Percentiles rank a stretch among this genome's conserved stretches.
These are phyloP conservation scores for Globisporangium paddicum DNA, from an alignment of 352 stramenopile genomes.

Conservation along the genomic window DNA sequence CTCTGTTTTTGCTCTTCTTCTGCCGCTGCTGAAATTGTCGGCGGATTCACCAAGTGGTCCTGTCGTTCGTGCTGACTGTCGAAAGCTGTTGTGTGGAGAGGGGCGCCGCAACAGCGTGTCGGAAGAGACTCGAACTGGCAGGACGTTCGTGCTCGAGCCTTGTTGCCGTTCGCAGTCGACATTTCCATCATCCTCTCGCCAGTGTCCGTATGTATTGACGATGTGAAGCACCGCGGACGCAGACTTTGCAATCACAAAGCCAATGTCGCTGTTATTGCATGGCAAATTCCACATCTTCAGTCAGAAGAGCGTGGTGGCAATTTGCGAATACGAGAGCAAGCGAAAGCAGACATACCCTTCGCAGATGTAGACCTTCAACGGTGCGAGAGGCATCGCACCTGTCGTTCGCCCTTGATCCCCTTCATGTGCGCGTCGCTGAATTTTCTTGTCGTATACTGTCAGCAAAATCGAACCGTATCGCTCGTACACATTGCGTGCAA, in stretches of 20 bases:
- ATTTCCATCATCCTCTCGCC: slow-evolving; percentile 16
- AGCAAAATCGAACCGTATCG: slow-evolving; percentile 43
- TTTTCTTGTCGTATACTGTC: slow-evolving; percentile 14
- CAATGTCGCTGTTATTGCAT: slow-evolving; percentile 40
- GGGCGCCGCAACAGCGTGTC: slow-evolving; percentile 30
- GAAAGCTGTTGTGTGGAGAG: slow-evolving; percentile 29
- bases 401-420: neutral
- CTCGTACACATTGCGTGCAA: slow-evolving; percentile 52
- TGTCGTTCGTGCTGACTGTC: slow-evolving; percentile 8
- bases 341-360: slow-evolving; percentile 37
- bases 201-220: slow-evolving; percentile 49
- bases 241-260: slow-evolving; percentile 52
- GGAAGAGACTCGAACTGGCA: slow-evolving; percentile 32
- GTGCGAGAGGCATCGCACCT: slow-evolving; percentile 25
- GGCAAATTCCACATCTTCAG: neutral
- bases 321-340: neutral
- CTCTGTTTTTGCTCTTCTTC: neutral
- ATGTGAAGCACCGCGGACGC: slow-evolving; percentile 51
- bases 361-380: slow-evolving; percentile 36
- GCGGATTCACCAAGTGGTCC: neutral
- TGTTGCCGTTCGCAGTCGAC: neutral
- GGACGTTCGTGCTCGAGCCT: slow-evolving; percentile 5
- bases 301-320: too few relatives aligned
- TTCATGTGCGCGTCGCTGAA: neutral
- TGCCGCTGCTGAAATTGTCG: neutral